Evolutionary conservation across 106 monocot species (phyloP).

Genomic region (Acanthochlamys bracteata): DNA sequence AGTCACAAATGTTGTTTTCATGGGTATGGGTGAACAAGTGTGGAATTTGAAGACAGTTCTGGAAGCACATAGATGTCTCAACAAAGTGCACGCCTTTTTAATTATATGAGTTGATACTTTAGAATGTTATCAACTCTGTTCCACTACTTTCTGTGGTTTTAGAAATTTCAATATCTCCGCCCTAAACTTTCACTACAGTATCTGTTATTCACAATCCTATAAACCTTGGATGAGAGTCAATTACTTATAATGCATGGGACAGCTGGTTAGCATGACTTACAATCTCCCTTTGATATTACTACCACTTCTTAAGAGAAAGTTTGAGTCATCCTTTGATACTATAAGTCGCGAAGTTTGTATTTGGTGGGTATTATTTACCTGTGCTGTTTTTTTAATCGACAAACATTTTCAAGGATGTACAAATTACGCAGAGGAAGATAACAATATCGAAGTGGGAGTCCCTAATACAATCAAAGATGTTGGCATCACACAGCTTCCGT

Average conservation of each 20-base stretch:
- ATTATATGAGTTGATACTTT: background rate
- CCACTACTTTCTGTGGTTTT: background rate
- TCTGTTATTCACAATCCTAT: no score
- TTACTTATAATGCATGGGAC: no score
- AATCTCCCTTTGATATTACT: no score
- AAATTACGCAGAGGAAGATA: conserved; percentile 98
- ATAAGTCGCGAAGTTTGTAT: background rate
- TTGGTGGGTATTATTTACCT: background rate
- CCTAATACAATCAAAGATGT: conserved; percentile 89
- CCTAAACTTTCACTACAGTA: no score
- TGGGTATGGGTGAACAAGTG: conserved; percentile 99
- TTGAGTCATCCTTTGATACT: no score
- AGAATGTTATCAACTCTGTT: background rate
- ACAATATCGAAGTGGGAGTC: conserved; percentile 97
- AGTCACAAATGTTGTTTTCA: conserved; percentile 94
- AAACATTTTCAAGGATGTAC: conserved; percentile 43
- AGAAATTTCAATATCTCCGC: background rate
- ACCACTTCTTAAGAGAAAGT: no score
- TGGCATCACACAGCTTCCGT: conserved; percentile 93
- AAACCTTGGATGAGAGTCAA: no score
- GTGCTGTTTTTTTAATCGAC: background rate
- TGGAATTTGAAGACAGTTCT: conserved; percentile 84
- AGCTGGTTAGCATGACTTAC: no score
- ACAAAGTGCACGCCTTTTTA: conserved; percentile 40
- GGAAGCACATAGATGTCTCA: conserved; percentile 82